Evolutionary conservation across 1,284 basidiomycete species (phyloP).

Genomic region (Sphaerobolus stellatus): DNA sequence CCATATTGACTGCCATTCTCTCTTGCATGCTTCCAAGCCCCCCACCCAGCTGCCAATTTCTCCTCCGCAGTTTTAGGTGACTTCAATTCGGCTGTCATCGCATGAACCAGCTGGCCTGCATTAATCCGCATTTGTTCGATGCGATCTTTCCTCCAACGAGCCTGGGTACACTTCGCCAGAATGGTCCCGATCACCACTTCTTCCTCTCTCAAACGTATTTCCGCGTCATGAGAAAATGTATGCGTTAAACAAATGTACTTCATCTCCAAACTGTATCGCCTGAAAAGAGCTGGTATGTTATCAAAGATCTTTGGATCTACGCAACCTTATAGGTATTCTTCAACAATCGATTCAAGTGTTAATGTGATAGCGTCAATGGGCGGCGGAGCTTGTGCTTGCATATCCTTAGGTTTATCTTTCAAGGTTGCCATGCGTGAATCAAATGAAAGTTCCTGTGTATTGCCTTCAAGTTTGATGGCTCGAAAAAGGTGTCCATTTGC

Average conservation of each 20-base stretch:
- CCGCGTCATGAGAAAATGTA: slow-evolving; percentile 57
- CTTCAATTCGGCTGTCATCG: slow-evolving; percentile 12
- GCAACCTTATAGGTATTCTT: neutral
- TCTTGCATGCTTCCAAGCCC: slow-evolving; percentile 57
- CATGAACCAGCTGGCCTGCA: slow-evolving; percentile 26
- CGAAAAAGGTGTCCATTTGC: slow-evolving; percentile 71
- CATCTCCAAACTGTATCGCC: slow-evolving; percentile 60
- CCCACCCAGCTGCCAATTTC: slow-evolving; percentile 40
- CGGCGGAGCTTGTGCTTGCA: neutral
- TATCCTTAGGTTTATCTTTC: neutral
- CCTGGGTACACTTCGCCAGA: slow-evolving; percentile 50
- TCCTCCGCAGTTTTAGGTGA: slow-evolving; percentile 6
- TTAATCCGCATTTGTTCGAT: slow-evolving; percentile 64
- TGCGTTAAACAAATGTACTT: slow-evolving; percentile 69
- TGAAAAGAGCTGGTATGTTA: slow-evolving; percentile 44
- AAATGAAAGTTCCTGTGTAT: slow-evolving; percentile 5
- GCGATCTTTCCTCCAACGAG: slow-evolving; percentile 52
- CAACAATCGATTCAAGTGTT: slow-evolving; percentile 8
- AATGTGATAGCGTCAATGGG: slow-evolving; percentile 5
- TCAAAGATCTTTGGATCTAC: neutral
- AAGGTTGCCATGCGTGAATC: neutral
- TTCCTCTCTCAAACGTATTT: slow-evolving; percentile 60
- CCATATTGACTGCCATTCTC: slow-evolving; percentile 50
- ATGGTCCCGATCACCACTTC: slow-evolving; percentile 75
- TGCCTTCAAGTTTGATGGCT: slow-evolving; percentile 48